Conservation (phyloP, 2,329 filamentous ascomycete species). For the Paracoccidioides brasiliensis region DNA sequence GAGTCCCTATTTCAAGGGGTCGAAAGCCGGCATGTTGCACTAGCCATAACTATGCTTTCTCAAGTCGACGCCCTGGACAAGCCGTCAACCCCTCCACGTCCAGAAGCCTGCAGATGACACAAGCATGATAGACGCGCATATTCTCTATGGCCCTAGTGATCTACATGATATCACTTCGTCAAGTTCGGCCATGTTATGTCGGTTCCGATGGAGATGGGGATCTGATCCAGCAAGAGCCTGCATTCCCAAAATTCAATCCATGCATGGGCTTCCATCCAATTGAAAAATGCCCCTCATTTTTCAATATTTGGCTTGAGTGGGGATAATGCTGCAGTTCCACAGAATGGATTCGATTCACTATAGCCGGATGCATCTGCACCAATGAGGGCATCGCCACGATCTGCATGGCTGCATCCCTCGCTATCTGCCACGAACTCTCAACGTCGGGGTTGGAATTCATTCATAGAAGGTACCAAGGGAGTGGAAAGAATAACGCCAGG, state of each 20-base stretch:
- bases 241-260: neutral
- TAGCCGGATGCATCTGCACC: neutral
- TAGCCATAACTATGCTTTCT: too few relatives aligned
- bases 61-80: too few relatives aligned
- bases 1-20: too few relatives aligned
- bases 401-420: neutral
- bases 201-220: neutral
- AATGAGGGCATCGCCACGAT: neutral
- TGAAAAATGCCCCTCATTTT: neutral
- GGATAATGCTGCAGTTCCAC: neutral
- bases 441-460: neutral
- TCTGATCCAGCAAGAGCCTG: neutral
- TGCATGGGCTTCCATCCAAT: neutral
- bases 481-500: neutral
- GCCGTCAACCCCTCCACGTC: too few relatives aligned
- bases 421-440: neutral
- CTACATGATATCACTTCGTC: too few relatives aligned
- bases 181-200: neutral
- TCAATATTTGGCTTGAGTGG: neutral
- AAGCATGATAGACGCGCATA: too few relatives aligned
- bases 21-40: too few relatives aligned
- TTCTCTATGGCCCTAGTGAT: too few relatives aligned
- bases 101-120: too few relatives aligned
- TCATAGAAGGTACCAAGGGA: neutral
- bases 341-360: neutral